These are phyloP conservation scores for Eutrema japonicum DNA, from an alignment of 345 rosid genomes.

Conservation along the genomic window DNA sequence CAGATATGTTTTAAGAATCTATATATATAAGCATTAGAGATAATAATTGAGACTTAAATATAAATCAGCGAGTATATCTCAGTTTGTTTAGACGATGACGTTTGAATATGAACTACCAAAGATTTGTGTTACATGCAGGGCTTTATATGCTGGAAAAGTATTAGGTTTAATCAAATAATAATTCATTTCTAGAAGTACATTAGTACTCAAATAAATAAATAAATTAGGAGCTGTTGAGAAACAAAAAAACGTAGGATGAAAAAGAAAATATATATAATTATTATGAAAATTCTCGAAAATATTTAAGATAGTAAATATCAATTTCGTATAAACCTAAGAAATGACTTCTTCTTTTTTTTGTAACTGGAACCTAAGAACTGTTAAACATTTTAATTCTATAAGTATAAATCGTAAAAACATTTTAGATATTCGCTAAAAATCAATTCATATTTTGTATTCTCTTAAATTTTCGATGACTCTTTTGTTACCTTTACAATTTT, in stretches of 20 bases:
- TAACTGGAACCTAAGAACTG: no score
- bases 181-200: not conserved
- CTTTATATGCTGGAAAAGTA: not conserved
- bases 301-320: not conserved
- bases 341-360: no score
- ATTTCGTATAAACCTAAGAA: not conserved
- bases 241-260: no score
- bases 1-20: not conserved
- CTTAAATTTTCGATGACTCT: not conserved
- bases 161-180: not conserved
- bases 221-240: no score
- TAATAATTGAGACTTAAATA: no score
- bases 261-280: not conserved
- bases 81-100: not conserved
- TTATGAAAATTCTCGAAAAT: not conserved
- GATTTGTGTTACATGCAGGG: not conserved
- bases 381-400: no score
- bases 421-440: not conserved
- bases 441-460: not conserved
- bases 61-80: no score
- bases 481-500: not conserved
- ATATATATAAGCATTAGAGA: not conserved
- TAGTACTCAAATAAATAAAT: not conserved
- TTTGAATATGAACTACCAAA: not conserved
- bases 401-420: not conserved